Evolutionary conservation across 139 green algal genomes (phyloP), one percentile per base, ranked within the genome.

Genomic region (Haematococcus lacustris): DNA sequence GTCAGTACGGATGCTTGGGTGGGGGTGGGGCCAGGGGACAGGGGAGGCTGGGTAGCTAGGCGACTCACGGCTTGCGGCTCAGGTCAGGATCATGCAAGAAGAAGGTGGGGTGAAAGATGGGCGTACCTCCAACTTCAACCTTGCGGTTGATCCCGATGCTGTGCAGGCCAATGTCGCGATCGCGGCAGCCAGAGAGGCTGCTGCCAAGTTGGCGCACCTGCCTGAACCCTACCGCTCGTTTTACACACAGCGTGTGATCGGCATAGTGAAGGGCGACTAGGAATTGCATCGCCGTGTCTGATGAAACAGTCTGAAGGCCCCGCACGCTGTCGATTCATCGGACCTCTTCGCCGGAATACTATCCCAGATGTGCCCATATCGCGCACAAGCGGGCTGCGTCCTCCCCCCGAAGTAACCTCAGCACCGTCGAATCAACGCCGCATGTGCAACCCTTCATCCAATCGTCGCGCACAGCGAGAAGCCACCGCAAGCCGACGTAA

Each of bases 211-310:
- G 51, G 2, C 21, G 38, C 2, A 72, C 17, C 77, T 88, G 62
- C 80, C 79, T 7, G 0, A 34, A 23, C 71, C 78, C 59, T 88
- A 84, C 71, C 57, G 75, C 0, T 38, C 33, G 3, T 88, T 88
- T 64, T 88, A 88, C 61, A 73, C 66, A 17, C 30, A 68, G 9
- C 61, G 79, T 23, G 13, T 13, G 13, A 21, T 57, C 47, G 9
- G 38, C n/a, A n/a, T n/a, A n/a, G n/a, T n/a, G n/a, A n/a, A n/a
- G n/a, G n/a, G n/a, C n/a, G n/a, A n/a, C n/a, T n/a, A n/a, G n/a
- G n/a, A n/a, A n/a, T n/a, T n/a, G n/a, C n/a, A n/a, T n/a, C n/a
- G n/a, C n/a, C n/a, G n/a, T n/a, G n/a, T n/a, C n/a, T n/a, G n/a
- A n/a, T n/a, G n/a, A n/a, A n/a, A n/a, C n/a, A n/a, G n/a, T n/a